Base-by-base conservation (phyloP, 192 early-diverging fungal genomes). In the Allomyces javanicus region DNA sequence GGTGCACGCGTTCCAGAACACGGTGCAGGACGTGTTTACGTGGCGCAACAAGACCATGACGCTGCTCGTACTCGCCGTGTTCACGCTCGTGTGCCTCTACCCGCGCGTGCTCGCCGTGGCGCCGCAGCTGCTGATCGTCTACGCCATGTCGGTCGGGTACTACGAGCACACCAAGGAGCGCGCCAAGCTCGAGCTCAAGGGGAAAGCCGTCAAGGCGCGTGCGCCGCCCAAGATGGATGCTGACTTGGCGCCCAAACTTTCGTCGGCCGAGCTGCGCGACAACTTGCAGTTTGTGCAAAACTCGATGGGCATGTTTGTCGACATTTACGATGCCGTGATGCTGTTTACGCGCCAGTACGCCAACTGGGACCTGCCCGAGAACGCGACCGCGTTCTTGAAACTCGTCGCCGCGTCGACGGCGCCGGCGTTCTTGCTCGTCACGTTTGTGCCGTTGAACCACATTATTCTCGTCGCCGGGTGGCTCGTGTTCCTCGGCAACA, bases 221-320 rank as follows among this genome's bases (percentile, higher is more conserved):
- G 33, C 33, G 33, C 50, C 50, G 50, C 50, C 66, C 50, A 24
- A 43, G 24, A 62, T 25, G 66, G 62, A 65, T n/a, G 40, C 24
- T 9, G 65, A 64, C 40, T 1, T 44, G 23, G 19, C 65, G 19
- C 62, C 70, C 26, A 50, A 63, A 61, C 61, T 69, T 61, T 68
- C 71, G 73, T 40, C 74, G 72, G 10, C 25, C 3, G 14, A 40
- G 50, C 77, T 75, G 68, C 65, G 67, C 23, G 74, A 74, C 62
- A 78, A 77, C 73, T 67, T 77, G 69, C 77, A 73, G 62, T 79
- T 81, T 64, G 74, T 81, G 44, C 80, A 81, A 64, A 78, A 81
- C 63, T 71, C 72, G 63, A 81, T 81, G 79, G 71, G 72, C 26
- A 68, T 76, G 65, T 74, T 69, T 12, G 44, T 68, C 62, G 44